Evolutionary conservation across 2,329 filamentous ascomycete species (phyloP).

Genomic region (Xenosphaeropsis pyriputrescens): DNA sequence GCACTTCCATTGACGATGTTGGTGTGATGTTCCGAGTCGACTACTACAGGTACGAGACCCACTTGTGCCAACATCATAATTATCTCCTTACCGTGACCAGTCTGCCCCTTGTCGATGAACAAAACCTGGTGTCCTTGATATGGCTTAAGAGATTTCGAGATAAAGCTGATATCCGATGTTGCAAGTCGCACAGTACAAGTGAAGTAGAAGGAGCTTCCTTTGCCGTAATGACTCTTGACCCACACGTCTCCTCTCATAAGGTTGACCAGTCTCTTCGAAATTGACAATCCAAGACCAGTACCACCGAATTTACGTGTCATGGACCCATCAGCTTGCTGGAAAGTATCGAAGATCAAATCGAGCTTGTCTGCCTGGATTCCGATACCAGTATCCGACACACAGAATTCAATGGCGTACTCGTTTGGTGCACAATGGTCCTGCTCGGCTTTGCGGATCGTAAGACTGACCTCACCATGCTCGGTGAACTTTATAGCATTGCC

Average conservation of each 20-base stretch:
- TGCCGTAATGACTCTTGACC: constrained; percentile 85
- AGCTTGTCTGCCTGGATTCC: constrained; percentile 93
- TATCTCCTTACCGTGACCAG: constrained; percentile 62
- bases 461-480: constrained; percentile 87
- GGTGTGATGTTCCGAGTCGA: constrained; percentile 61
- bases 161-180: constrained; percentile 59
- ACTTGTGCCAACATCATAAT: constrained; percentile 64
- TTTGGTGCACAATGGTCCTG: constrained; percentile 50
- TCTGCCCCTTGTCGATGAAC: constrained; percentile 85
- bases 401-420: constrained; percentile 90
- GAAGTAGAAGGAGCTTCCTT: constrained; percentile 92
- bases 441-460: constrained; percentile 68
- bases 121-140: constrained; percentile 87
- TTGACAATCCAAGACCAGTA: constrained; percentile 84
- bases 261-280: constrained; percentile 87
- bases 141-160: constrained; percentile 74
- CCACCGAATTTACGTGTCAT: constrained; percentile 94
- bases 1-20: constrained; percentile 39
- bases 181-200: constrained; percentile 84
- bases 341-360: constrained; percentile 95
- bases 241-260: constrained; percentile 94
- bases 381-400: constrained; percentile 91
- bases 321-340: constrained; percentile 95
- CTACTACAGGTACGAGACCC: constrained; percentile 68
- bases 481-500: constrained; percentile 99